These are phyloP conservation scores for Mortierella sp. DNA, from an alignment of 371 early-diverging fungal genomes.

Conservation along the genomic window DNA sequence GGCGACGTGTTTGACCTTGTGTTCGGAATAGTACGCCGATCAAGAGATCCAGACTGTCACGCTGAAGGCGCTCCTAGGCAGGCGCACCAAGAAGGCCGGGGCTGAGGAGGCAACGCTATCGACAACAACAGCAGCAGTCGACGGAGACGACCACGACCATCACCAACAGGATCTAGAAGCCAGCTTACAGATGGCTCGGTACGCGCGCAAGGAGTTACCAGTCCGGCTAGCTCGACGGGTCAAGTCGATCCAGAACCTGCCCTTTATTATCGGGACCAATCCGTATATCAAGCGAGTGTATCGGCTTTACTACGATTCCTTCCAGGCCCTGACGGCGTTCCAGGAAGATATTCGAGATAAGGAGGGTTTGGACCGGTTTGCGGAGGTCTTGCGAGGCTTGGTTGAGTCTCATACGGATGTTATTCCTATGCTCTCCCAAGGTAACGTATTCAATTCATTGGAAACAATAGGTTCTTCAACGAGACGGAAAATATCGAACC, in stretches of 20 bases:
- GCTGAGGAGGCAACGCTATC: neutral
- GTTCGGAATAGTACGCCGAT: slow-evolving; percentile 64
- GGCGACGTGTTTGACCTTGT: neutral
- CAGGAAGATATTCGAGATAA: slow-evolving; percentile 62
- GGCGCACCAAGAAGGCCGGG: slow-evolving; percentile 59
- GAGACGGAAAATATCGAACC: neutral
- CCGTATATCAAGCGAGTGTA: slow-evolving; percentile 88
- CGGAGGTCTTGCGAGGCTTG: slow-evolving; percentile 74
- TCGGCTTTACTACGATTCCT: slow-evolving; percentile 85
- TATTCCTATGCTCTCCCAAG: slow-evolving; percentile 88
- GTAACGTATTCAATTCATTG: slow-evolving; percentile 53
- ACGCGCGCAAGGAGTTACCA: slow-evolving; percentile 85
- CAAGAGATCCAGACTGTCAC: slow-evolving; percentile 83
- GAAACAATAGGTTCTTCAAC: neutral
- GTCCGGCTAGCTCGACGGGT: slow-evolving; percentile 87
- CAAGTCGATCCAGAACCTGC: slow-evolving; percentile 87
- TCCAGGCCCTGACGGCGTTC: slow-evolving; percentile 74
- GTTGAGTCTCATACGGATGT: slow-evolving; percentile 86
- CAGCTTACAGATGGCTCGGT: slow-evolving; percentile 69
- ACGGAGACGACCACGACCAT: slow-evolving; percentile 7
- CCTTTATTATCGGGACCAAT: slow-evolving; percentile 93
- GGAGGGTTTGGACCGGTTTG: slow-evolving; percentile 70
- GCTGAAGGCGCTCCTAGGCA: slow-evolving; percentile 80
- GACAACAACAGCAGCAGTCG: neutral
- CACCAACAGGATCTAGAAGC: slow-evolving; percentile 31